These are phyloP conservation scores for Backusella tuberculispora DNA, from an alignment of 192 early-diverging fungal species.

Conservation along the genomic window DNA sequence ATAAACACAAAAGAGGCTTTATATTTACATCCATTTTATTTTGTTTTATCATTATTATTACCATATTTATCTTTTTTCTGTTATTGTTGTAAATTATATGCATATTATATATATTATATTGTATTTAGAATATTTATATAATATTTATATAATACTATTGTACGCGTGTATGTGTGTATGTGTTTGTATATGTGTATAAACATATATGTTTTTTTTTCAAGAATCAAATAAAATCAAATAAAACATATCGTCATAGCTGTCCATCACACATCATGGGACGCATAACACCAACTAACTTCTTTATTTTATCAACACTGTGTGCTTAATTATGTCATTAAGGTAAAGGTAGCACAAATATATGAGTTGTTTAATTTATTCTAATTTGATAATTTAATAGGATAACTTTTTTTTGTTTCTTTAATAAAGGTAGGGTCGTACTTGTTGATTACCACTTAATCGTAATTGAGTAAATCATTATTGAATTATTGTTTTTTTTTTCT, in stretches of 20 bases:
- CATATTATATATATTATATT: too few species aligned
- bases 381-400: background rate
- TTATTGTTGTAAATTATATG: background rate
- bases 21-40: background rate
- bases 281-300: background rate
- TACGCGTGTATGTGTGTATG: background rate
- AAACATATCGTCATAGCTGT: slow-evolving; percentile 18
- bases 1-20: slow-evolving; percentile 3
- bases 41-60: background rate
- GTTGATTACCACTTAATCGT: slow-evolving; percentile 3
- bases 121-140: too few species aligned
- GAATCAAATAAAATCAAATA: slow-evolving; percentile 12
- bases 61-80: background rate
- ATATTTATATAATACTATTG: too few species aligned
- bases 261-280: background rate
- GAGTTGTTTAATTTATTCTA: slow-evolving; percentile 13
- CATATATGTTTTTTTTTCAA: background rate
- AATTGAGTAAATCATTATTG: background rate
- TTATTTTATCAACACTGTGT: background rate
- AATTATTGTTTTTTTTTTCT: background rate
- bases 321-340: slow-evolving; percentile 7
- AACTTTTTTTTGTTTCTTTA: background rate
- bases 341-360: background rate
- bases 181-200: background rate
- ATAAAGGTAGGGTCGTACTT: background rate